phyloP scores from a whole-genome alignment of 148 eudicot genomes.

The Spergularia bocconei region DNA sequence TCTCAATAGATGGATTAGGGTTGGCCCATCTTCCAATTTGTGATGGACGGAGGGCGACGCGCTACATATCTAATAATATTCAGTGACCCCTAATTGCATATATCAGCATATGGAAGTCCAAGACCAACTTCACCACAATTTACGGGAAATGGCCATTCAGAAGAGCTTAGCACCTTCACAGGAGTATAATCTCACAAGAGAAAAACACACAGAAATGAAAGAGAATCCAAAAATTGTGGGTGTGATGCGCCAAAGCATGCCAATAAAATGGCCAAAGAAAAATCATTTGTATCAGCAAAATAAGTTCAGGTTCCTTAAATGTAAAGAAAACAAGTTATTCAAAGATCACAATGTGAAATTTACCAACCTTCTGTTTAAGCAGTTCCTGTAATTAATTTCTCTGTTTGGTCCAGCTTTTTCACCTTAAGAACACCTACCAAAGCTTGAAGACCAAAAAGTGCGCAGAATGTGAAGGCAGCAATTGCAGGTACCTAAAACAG shows the following conservation, averaged over 20 bases:
- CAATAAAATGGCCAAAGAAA: background rate
- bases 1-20: too few species aligned
- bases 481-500: slow-evolving; percentile 63
- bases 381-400: slow-evolving; percentile 85
- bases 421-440: slow-evolving; percentile 78
- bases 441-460: slow-evolving; percentile 80
- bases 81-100: too few species aligned
- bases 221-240: too few species aligned
- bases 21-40: too few species aligned
- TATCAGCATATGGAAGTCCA: too few species aligned
- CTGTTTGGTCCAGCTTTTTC: slow-evolving; percentile 78
- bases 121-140: too few species aligned
- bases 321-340: background rate
- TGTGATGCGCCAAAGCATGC: background rate
- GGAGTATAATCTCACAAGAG: too few species aligned
- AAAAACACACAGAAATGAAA: too few species aligned
- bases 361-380: slow-evolving; percentile 59
- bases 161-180: too few species aligned
- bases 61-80: too few species aligned
- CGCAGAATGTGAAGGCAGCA: slow-evolving; percentile 57
- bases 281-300: background rate
- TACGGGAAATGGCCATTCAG: too few species aligned
- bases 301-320: background rate
- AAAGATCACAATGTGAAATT: background rate
- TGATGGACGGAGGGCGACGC: too few species aligned